Conservation (phyloP, 495 filamentous ascomycete genomes). For the Aspergillus cavernicola region DNA sequence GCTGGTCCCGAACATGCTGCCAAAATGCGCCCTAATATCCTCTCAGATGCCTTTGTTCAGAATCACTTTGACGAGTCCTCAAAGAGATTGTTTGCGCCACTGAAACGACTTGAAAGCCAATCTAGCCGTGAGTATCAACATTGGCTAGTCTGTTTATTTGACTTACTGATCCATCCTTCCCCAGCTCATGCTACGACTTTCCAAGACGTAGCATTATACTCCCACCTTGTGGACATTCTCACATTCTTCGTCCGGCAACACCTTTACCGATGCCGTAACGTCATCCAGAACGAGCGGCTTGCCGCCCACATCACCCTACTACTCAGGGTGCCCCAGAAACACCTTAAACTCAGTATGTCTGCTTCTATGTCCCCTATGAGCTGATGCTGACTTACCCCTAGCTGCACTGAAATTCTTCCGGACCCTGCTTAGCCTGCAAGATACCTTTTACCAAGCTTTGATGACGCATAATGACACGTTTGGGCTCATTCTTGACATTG, state of each 20-base stretch:
- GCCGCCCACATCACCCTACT: slow-evolving; percentile 79
- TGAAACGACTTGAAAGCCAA: slow-evolving; percentile 75
- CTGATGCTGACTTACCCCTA: slow-evolving; percentile 29
- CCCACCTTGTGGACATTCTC: slow-evolving; percentile 89
- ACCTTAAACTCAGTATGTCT: slow-evolving; percentile 80
- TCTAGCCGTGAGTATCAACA: slow-evolving; percentile 46
- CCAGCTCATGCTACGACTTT: slow-evolving; percentile 62
- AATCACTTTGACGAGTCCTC: slow-evolving; percentile 90
- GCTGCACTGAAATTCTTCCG: slow-evolving; percentile 95
- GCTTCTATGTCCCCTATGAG: background rate
- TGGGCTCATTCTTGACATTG: slow-evolving; percentile 81
- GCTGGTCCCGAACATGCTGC: slow-evolving; percentile 64
- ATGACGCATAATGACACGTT: slow-evolving; percentile 81
- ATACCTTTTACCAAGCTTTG: slow-evolving; percentile 88
- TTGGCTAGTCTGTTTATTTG: background rate
- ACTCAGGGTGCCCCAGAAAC: slow-evolving; percentile 82
- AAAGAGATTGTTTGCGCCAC: slow-evolving; percentile 77
- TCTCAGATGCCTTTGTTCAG: slow-evolving; percentile 79
- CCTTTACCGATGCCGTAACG: slow-evolving; percentile 78
- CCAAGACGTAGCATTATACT: slow-evolving; percentile 82
- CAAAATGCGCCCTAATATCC: slow-evolving; percentile 64
- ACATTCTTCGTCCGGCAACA: slow-evolving; percentile 94
- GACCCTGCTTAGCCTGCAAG: slow-evolving; percentile 76
- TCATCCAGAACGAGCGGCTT: slow-evolving; percentile 77
- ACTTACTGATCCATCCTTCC: slow-evolving; percentile 4